These are phyloP conservation scores for Teunomyces funiuensis DNA, from an alignment of 805 yeast genomes.

Conservation along the genomic window DNA sequence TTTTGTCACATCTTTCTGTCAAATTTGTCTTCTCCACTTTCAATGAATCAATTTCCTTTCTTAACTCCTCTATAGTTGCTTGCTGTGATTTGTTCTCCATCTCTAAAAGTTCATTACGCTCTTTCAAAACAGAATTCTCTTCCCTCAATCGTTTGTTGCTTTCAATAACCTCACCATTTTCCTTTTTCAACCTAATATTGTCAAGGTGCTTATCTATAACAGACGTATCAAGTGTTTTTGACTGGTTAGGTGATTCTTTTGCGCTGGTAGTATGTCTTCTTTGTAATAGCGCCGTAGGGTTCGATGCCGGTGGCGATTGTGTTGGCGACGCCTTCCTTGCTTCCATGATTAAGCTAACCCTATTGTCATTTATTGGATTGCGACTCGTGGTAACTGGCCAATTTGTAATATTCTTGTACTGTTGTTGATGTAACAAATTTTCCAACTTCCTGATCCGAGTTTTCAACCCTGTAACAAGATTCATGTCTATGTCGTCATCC, in stretches of 20 bases:
- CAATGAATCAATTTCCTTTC: constrained; percentile 9
- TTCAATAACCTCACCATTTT: constrained; percentile 19
- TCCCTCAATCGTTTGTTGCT: neutral
- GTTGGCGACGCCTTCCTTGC: constrained; percentile 5
- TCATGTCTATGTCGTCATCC: constrained; percentile 35
- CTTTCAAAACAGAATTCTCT: constrained; percentile 10
- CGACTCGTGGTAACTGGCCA: constrained; percentile 38
- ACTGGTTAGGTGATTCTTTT: constrained; percentile 2
- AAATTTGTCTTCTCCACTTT: neutral
- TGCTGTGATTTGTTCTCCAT: constrained; percentile 6
- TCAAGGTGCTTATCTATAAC: constrained; percentile 44
- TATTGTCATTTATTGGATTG: constrained; percentile 12
- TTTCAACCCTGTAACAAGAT: constrained; percentile 60
- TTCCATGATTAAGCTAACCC: constrained; percentile 21
- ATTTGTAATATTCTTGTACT: constrained; percentile 51
- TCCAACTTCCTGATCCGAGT: constrained; percentile 75
- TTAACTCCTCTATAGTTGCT: constrained; percentile 3
- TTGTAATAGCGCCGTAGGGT: constrained; percentile 32
- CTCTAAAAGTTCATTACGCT: constrained; percentile 8
- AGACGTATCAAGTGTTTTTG: constrained; percentile 34
- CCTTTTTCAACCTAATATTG: constrained; percentile 37
- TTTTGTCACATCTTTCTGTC: neutral
- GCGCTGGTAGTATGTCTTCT: constrained; percentile 10
- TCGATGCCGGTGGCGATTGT: constrained; percentile 1
- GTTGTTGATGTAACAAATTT: constrained; percentile 72